Evolutionary conservation across 345 rosid genomes (phyloP).

Genomic region (Populus pruinosa): DNA sequence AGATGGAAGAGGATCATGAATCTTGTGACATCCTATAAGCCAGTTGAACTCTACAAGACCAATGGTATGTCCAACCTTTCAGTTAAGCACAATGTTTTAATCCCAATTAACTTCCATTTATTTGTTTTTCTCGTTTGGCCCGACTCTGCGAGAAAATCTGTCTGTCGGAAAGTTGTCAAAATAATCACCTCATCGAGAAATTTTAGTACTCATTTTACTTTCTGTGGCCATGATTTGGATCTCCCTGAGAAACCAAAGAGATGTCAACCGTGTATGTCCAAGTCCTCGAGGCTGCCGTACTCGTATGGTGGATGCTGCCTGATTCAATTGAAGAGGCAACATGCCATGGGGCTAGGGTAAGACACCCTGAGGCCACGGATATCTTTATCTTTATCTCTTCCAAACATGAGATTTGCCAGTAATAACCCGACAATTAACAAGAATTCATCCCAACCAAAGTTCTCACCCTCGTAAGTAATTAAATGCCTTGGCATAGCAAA

Average conservation of each 20-base stretch:
- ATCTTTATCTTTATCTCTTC: neutral
- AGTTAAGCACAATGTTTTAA: neutral
- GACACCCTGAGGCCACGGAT: neutral
- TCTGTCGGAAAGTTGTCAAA: neutral
- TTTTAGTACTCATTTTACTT: neutral
- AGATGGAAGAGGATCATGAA: too few relatives aligned
- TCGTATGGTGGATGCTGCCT: neutral
- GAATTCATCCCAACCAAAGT: neutral
- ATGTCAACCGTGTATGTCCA: neutral
- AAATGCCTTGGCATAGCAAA: neutral
- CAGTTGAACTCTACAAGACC: too few relatives aligned
- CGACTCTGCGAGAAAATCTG: neutral
- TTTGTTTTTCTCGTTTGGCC: neutral
- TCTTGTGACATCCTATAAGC: neutral
- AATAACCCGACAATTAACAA: neutral
- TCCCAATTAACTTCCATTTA: neutral
- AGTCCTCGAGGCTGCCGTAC: neutral
- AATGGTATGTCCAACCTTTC: too few relatives aligned
- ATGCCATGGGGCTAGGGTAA: neutral
- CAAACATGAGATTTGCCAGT: neutral
- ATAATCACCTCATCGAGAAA: neutral
- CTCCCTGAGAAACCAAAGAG: slow-evolving; percentile 16
- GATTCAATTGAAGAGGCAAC: neutral
- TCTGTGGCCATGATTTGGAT: neutral
- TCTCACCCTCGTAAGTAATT: neutral